Evolutionary conservation across 305 asterid genomes (phyloP), one percentile per base, ranked within the genome.

Genomic region (Solanum chacoense): DNA sequence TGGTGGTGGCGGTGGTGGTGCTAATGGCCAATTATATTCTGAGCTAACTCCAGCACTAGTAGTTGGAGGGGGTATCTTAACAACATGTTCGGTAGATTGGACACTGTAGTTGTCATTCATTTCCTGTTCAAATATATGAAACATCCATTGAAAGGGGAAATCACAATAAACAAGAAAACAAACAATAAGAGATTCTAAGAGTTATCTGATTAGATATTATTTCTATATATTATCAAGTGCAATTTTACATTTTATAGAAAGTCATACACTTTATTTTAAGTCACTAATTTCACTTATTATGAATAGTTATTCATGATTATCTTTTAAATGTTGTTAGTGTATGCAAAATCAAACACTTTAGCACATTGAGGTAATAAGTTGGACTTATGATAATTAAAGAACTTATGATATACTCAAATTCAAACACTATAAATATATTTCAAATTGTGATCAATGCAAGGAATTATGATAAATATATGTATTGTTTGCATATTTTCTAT

Each of bases 1-100:
- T 7, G 98, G 97, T 0, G 96, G 93, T 0, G 91, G 98, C 0
- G 96, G 98, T 2, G 99, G 98, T 1, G 96, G 95, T n/a, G 85
- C 92, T 7, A 92, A 69, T 37, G 93, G 91, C 98, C 98, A 96
- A 3, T 92, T 88, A 31, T 92, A 91, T 28, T 96, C 99, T 0
- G 96, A 94, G 89, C 96, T 96, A 71, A 93, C 91, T 8, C 79
- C 91, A 2, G 89, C 91, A 88, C 98, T 94, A 13, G n/a, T 77
- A 0, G 93, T 90, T 8, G 91, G 89, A 5, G 92, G 94, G 10
- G 90, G 92, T 88, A 94, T 92, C 76, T 92, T 95, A 77, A 93
- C 87, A 50, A 90, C 88, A 86, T 91, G 94, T 4, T 94, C 95
- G 3, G 35, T 67, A 3, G 93, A 36, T 16, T 89, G 94, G 26